Evolutionary conservation across 2,329 filamentous ascomycete species (phyloP).

Genomic region (Fusarium staphyleae): DNA sequence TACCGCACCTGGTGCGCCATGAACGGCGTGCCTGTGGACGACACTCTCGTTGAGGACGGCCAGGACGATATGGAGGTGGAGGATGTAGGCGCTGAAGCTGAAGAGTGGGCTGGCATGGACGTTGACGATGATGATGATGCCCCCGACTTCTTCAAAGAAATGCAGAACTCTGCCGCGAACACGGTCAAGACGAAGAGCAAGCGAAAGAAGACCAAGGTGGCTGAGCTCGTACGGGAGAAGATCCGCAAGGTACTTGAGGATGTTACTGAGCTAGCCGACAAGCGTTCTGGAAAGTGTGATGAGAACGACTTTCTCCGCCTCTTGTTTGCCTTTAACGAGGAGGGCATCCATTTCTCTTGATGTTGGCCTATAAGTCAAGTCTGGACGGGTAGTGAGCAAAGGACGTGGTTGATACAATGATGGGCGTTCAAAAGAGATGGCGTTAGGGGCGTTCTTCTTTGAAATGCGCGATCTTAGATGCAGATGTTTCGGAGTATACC

Average conservation of each 20-base stretch:
- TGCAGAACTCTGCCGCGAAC: conserved; percentile 51
- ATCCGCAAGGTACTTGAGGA: conserved; percentile 84
- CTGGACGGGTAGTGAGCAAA: conserved; percentile 1
- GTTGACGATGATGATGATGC: conserved; percentile 72
- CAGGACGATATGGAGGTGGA: conserved; percentile 50
- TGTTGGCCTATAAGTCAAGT: conserved; percentile 1
- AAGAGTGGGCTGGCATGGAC: conserved; percentile 58
- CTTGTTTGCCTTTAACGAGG: conserved; percentile 83
- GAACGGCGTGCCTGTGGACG: conserved; percentile 80
- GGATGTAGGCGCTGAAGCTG: conserved; percentile 50
- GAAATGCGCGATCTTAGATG: conserved; percentile 5
- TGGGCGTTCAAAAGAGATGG: conserved; percentile 23
- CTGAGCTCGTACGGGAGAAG: conserved; percentile 84
- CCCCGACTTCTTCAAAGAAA: conserved; percentile 84
- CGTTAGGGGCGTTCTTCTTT: conserved; percentile 28
- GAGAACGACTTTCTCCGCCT: conserved; percentile 90
- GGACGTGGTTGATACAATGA: conserved; percentile 2
- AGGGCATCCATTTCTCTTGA: conserved; percentile 90
- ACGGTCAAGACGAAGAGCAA: conserved; percentile 68
- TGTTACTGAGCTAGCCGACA: conserved; percentile 80
- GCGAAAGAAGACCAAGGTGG: conserved; percentile 80
- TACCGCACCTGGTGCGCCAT: conserved; percentile 91
- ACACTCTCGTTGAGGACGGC: conserved; percentile 60
- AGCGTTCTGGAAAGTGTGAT: conserved; percentile 84
- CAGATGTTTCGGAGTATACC: conserved; percentile 28